These are phyloP conservation scores for Zopfochytrium polystomum DNA, from an alignment of 371 early-diverging fungal genomes.

Conservation along the genomic window DNA sequence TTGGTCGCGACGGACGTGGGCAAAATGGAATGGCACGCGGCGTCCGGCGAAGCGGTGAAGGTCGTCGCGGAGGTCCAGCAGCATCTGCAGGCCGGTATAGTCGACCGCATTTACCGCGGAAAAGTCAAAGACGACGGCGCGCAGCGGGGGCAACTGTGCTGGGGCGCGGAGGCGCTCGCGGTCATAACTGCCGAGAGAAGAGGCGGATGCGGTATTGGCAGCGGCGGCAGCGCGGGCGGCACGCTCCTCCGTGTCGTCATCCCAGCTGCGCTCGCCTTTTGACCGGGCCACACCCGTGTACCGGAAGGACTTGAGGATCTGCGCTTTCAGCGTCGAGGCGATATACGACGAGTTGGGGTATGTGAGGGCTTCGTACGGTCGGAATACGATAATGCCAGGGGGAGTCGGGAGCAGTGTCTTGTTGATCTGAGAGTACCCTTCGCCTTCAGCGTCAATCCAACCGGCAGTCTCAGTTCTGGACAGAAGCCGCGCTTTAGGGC, in stretches of 20 bases:
- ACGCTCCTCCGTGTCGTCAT: slow-evolving; percentile 33
- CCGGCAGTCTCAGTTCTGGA: slow-evolving; percentile 25
- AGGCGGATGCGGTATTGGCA: no score
- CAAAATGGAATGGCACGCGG: slow-evolving; percentile 39
- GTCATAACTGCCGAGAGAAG: no score
- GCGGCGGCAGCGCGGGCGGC: no score
- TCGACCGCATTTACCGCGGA: slow-evolving; percentile 76
- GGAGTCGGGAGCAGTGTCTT: slow-evolving; percentile 22
- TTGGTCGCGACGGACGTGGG: slow-evolving; percentile 27
- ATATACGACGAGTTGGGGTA: slow-evolving; percentile 66
- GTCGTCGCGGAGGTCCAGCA: slow-evolving; percentile 57
- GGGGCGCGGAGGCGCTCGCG: no score
- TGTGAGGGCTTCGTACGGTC: slow-evolving; percentile 61
- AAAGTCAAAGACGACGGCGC: slow-evolving; percentile 76
- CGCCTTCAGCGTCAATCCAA: slow-evolving; percentile 22
- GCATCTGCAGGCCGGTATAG: slow-evolving; percentile 70
- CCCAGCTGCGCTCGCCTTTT: slow-evolving; percentile 27
- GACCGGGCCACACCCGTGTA: slow-evolving; percentile 18
- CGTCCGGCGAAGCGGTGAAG: slow-evolving; percentile 54
- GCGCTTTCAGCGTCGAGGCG: slow-evolving; percentile 17
- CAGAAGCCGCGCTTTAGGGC: slow-evolving; percentile 51
- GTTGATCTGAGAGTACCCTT: background rate
- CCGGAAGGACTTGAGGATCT: slow-evolving; percentile 14
- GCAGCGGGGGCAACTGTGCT: slow-evolving; percentile 50
- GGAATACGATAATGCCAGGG: slow-evolving; percentile 60